Evolutionary conservation across 2,329 filamentous ascomycete species (phyloP).

Genomic region (Fusarium piperis): DNA sequence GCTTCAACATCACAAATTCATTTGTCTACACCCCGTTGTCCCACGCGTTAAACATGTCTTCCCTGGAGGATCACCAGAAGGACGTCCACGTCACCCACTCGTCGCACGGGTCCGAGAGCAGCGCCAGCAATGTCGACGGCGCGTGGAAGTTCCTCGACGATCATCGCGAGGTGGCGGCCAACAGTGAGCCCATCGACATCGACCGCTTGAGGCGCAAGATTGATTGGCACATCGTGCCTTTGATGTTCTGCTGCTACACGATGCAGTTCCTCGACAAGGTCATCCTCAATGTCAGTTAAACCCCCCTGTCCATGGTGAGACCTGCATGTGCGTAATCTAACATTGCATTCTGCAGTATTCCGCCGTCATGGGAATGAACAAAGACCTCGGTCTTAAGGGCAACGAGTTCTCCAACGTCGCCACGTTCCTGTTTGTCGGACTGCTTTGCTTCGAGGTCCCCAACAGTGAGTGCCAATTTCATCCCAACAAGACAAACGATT

Average conservation of each 20-base stretch:
- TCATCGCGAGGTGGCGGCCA: conserved; percentile 51
- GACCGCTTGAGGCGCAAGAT: conserved; percentile 62
- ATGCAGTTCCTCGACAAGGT: conserved; percentile 73
- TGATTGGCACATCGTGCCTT: conserved; percentile 67
- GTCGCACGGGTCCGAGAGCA: background rate
- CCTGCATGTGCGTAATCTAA: background rate
- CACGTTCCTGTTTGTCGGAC: conserved; percentile 71
- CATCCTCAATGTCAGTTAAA: conserved; percentile 63
- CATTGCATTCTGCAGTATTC: conserved; percentile 60
- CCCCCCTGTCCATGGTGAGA: background rate
- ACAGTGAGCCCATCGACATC: conserved; percentile 52
- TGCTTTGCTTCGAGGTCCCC: conserved; percentile 67
- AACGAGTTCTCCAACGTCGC: conserved; percentile 72
- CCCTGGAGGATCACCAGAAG: conserved; percentile 9
- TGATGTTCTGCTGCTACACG: conserved; percentile 71
- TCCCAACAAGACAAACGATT: background rate
- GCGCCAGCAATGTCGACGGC: conserved; percentile 49
- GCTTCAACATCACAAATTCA: background rate
- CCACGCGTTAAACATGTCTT: conserved; percentile 16
- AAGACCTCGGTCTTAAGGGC: conserved; percentile 61
- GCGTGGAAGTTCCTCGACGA: conserved; percentile 58
- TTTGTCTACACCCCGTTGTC: background rate
- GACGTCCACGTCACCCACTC: conserved; percentile 16
- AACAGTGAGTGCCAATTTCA: conserved; percentile 55
- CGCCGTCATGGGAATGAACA: conserved; percentile 70